Base-by-base conservation (phyloP, 2,329 filamentous ascomycete genomes). In the Nemania serpens region DNA sequence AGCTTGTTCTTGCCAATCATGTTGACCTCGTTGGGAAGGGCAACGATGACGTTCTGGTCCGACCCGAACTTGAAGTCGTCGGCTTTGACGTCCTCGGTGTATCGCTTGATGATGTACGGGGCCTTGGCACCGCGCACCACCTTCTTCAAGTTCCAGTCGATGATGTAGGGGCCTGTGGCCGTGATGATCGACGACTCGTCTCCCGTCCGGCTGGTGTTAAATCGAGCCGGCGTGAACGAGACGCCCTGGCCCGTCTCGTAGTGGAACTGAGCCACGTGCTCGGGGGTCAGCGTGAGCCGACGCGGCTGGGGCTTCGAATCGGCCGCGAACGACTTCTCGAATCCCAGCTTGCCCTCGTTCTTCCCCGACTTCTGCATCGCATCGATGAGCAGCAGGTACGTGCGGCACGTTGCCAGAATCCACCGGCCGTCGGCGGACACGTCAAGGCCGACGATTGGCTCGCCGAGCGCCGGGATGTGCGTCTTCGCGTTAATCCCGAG, bases 31-130 rank as follows among this genome's bases (percentile, higher is more conserved):
- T 99, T 97, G 2, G 95, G 93, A 65, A 99, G 80, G 0, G 95
- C 95, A 37, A 99, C 94, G 71, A 99, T 97, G 70, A 99, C 92
- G 71, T 97, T 97, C 85, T 97, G 96, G 76, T 99, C 95, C 5
- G 89, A 93, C 48, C 94, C 94, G 72, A 93, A 99, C 71, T 95
- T 93, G 87, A 99, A 99, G 75, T 99, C 96, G 75, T 99, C 95
- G 3, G 95, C 95, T 82, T 96, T 97, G 73, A 99, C 93, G 65
- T 96, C 90, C 71, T 99, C 95, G 0, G 87, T 84, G 74, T 99
- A 99, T 15, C 95, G 89, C 82, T 98, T 97, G 82, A 99, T 98
- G 69, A 88, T 91, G 79, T 99, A 99, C 0, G 94, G 90, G 61
- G 95, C 90, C 76, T 93, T 95, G 66, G 84, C 85, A 54, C 91